Base-by-base conservation (phyloP, 2,329 filamentous ascomycete genomes). In the Phyllosticta ampelicida region DNA sequence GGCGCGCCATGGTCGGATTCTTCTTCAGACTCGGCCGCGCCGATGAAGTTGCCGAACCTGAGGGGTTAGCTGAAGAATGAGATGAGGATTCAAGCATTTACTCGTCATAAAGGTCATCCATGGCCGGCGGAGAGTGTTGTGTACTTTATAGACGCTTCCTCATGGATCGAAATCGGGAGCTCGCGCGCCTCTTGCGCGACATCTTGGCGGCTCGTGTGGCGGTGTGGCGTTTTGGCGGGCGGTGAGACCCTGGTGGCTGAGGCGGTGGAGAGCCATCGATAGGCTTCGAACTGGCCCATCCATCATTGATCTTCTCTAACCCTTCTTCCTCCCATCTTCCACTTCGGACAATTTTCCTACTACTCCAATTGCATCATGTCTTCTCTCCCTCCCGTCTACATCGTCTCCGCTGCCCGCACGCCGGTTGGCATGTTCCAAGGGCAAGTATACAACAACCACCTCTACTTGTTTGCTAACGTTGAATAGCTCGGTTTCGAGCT, bases 41-140 rank as follows among this genome's bases (percentile, higher is more conserved):
- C 94, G 71, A 97, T 96, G 75, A 94, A 97, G 78, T 97, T 97
- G 69, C 92, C 92, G 77, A 97, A 97, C 79, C 90, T 95, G 65
- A 23, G 51, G 64, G 55, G 50, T 26, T 28, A 55, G 11, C 28
- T 49, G 52, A 62, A 62, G 5, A 2, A 2, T 9, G 10, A 36
- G 23, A 9, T 9, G 36, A 20, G 26, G 21, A 55, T 62, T 65
- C 23, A 18, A 20, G 9, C n/a, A 60, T 61, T 64, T 77, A 95
- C 89, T 97, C 92, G 77, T 97, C 92, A 73, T 97, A 96, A 66
- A 96, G 85, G 75, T 96, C 91, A 78, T 96, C 91, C 90, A 96
- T 94, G 67, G 67, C 13, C 23, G 13, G n/a, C n/a, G n/a, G n/a
- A n/a, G n/a, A n/a, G n/a, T n/a, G n/a, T n/a, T n/a, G n/a, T n/a